Base-by-base conservation (phyloP, 805 yeast genomes). In the Cyberlindnera euphorbiiphila region DNA sequence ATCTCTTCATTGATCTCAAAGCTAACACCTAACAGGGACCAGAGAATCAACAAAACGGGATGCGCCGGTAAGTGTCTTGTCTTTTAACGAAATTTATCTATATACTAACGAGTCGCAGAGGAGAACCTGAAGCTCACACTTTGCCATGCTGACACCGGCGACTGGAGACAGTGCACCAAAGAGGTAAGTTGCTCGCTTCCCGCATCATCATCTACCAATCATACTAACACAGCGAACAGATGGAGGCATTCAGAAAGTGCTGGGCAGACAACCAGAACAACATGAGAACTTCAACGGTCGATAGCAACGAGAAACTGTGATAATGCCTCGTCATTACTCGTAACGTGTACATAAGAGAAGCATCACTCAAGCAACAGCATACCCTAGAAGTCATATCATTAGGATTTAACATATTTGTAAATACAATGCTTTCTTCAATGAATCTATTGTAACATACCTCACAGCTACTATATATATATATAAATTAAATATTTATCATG, bases 61-160 rank as follows among this genome's bases (percentile, higher is more conserved):
- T 85, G 95, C 54, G 69, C 74, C 11, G 69, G 76, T 71, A 43
- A 32, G 74, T 11, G 9, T 15, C 12, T 10, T 22, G 19, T 27
- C n/a, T 15, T 16, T 27, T 5, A 16, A 10, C 7, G 17, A 7
- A 7, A 27, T 4, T 19, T 4, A 11, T 37, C 53, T 20, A 14
- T 5, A 15, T 24, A 28, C 43, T 37, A 21, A 33, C 36, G 19
- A 9, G 5, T 4, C 16, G 18, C 49, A 64, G 82, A 72, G 21
- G 89, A 85, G 53, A 85, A 85, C 50, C 59, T 79, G 53, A 75
- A 75, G 12, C 62, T 85, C 22, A 85, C 81, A 36, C 60, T 85
- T 23, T 85, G 95, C 49, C 88, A 82, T 54, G 88, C 87, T 4
- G 94, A 84, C 42, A 81, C 80, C 1, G 76, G 76, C 20, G 94